Evolutionary conservation across 345 rosid species (phyloP).

Genomic region (Populus nigra): DNA sequence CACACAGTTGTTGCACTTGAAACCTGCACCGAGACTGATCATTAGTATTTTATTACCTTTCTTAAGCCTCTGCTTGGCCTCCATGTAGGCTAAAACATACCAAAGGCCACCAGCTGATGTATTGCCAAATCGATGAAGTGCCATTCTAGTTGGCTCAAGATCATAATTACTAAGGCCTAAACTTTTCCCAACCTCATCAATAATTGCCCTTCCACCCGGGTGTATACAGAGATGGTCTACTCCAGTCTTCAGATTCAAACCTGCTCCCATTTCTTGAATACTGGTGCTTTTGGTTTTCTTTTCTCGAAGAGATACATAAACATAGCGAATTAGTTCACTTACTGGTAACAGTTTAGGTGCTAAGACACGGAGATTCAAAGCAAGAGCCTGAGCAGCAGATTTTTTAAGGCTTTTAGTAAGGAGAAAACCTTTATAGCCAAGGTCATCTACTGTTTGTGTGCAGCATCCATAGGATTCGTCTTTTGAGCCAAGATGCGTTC

Average conservation of each 20-base stretch:
- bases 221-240: conserved; percentile 31
- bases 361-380: conserved; percentile 49
- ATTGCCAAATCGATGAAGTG: conserved; percentile 32
- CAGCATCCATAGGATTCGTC: conserved; percentile 71
- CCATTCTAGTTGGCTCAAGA: conserved; percentile 30
- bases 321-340: conserved; percentile 10
- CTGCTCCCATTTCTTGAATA: conserved; percentile 1
- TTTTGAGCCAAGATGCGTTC: conserved; percentile 50
- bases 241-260: conserved; percentile 21
- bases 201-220: conserved; percentile 28
- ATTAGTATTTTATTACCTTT: conserved; percentile 23
- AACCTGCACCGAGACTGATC: conserved; percentile 32
- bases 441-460: conserved; percentile 55
- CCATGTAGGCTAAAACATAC: conserved; percentile 32
- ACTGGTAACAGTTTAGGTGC: conserved; percentile 41
- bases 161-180: conserved; percentile 20
- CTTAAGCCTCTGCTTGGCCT: conserved; percentile 30
- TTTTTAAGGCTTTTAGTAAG: conserved; percentile 50
- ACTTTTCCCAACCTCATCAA: conserved; percentile 21
- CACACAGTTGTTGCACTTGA: conserved; percentile 32
- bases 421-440: conserved; percentile 48
- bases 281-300: neutral
- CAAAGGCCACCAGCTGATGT: conserved; percentile 31
- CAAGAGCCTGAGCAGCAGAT: conserved; percentile 54
- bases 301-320: neutral